phyloP scores from a whole-genome alignment of 495 filamentous ascomycete species.

The Aspergillus diversus region DNA sequence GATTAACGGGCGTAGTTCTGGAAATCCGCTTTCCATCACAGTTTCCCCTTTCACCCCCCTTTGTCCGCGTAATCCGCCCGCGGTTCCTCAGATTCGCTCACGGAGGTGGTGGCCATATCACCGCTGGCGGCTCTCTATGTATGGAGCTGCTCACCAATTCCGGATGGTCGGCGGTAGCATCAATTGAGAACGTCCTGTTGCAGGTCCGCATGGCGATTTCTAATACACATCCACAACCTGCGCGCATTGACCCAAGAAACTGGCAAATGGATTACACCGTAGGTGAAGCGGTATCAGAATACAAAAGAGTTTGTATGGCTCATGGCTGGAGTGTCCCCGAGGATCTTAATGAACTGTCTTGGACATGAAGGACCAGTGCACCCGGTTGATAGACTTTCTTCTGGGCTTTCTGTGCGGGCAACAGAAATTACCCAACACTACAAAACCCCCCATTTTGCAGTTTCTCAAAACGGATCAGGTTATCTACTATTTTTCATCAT shows the following conservation, averaged over 20 bases:
- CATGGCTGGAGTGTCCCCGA: conserved; percentile 62
- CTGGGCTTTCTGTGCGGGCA: not conserved
- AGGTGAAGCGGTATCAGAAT: conserved; percentile 74
- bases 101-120: conserved; percentile 90
- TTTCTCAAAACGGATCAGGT: too few species aligned
- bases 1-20: conserved; percentile 69
- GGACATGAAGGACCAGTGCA: conserved; percentile 10
- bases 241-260: conserved; percentile 52
- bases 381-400: not conserved
- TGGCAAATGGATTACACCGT: conserved; percentile 61
- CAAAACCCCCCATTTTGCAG: not conserved
- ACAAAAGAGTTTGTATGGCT: conserved; percentile 60
- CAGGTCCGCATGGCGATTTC: conserved; percentile 83
- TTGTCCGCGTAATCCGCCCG: conserved; percentile 82
- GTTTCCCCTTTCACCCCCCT: conserved; percentile 81
- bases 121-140: conserved; percentile 84
- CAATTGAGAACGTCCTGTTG: conserved; percentile 78
- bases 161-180: conserved; percentile 76
- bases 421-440: not conserved
- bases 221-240: conserved; percentile 69
- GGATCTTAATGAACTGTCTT: conserved; percentile 30
- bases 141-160: conserved; percentile 88
- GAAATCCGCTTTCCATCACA: conserved; percentile 78
- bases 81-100: conserved; percentile 69
- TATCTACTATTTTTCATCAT: too few species aligned